phyloP scores from a whole-genome alignment of 192 early-diverging fungal species.

The Backusella macrospora region DNA sequence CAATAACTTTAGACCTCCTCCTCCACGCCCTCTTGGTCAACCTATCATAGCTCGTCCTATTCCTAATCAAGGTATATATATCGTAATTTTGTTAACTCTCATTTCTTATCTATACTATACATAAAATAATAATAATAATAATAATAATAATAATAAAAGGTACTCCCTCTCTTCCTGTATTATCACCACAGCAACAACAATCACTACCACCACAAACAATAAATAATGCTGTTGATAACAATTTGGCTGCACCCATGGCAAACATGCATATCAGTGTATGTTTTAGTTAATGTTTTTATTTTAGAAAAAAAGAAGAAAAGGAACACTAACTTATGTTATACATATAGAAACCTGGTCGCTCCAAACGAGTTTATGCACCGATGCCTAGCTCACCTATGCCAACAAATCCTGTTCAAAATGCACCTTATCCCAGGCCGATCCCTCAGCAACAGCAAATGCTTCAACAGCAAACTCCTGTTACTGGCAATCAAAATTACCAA shows the following conservation, averaged over 20 bases:
- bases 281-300: not conserved
- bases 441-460: not conserved
- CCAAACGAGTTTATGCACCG: constrained; percentile 27
- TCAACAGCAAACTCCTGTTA: too few relatives aligned
- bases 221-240: not conserved
- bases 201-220: not conserved
- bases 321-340: not conserved
- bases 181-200: not conserved
- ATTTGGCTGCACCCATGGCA: constrained; percentile 3
- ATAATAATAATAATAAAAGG: too few relatives aligned
- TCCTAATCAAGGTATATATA: constrained; percentile 3
- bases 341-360: constrained; percentile 23
- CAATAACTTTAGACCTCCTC: not conserved
- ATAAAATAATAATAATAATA: too few relatives aligned
- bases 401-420: not conserved
- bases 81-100: not conserved
- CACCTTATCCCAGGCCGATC: not conserved
- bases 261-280: constrained; percentile 8
- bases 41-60: not conserved
- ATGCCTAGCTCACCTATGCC: not conserved
- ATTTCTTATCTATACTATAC: not conserved
- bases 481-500: too few relatives aligned
- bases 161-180: not conserved
- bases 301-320: not conserved
- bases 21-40: not conserved